These are phyloP conservation scores for Excoecaria agallocha DNA, from an alignment of 345 rosid genomes.

Conservation along the genomic window DNA sequence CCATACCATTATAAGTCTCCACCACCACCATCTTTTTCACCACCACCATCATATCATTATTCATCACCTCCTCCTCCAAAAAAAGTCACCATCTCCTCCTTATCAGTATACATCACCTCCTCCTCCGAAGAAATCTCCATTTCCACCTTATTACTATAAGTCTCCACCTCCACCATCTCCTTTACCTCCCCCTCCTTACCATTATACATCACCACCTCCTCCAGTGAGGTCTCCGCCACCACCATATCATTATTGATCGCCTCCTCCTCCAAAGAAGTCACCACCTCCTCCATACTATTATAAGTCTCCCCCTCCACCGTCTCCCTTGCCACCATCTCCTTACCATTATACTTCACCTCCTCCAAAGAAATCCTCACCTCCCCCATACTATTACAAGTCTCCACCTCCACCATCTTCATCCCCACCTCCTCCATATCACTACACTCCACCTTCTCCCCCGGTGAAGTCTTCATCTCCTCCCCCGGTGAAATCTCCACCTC, in stretches of 20 bases:
- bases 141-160: neutral
- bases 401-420: slow-evolving; percentile 21
- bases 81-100: slow-evolving; percentile 18
- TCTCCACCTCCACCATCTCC: slow-evolving; percentile 17
- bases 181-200: slow-evolving; percentile 8
- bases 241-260: neutral
- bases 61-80: slow-evolving; percentile 26
- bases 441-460: too few species aligned
- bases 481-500: neutral
- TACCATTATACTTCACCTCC: slow-evolving; percentile 22
- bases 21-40: too few species aligned
- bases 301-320: slow-evolving; percentile 16
- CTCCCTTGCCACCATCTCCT: too few species aligned
- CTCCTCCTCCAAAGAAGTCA: slow-evolving; percentile 11
- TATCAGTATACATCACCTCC: slow-evolving; percentile 22
- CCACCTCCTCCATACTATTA: neutral
- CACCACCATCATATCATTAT: slow-evolving; percentile 12
- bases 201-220: neutral
- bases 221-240: neutral
- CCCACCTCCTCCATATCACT: slow-evolving; percentile 8
- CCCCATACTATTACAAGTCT: neutral
- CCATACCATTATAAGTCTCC: too few species aligned
- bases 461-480: too few species aligned
- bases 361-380: neutral
- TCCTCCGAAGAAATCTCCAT: neutral